These are phyloP conservation scores for Saccharum spontaneum DNA, from an alignment of 176 grass and related monocot genomes.

Conservation along the genomic window DNA sequence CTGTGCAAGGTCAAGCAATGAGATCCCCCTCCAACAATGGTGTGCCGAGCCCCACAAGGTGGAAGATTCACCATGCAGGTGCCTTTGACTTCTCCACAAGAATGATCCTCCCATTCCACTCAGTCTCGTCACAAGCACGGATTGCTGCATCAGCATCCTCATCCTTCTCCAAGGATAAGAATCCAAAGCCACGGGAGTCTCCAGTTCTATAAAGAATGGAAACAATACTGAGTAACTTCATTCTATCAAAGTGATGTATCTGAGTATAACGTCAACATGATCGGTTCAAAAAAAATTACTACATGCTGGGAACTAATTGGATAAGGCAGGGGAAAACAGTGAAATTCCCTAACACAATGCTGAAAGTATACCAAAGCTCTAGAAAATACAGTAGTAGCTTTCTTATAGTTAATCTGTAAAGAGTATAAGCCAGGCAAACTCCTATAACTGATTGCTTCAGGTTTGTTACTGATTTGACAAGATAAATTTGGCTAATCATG, in stretches of 20 bases:
- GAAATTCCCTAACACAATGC: background rate
- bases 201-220: slow-evolving; percentile 54
- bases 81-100: slow-evolving; percentile 92
- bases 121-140: slow-evolving; percentile 69
- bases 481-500: slow-evolving; percentile 1
- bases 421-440: slow-evolving; percentile 6
- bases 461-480: background rate
- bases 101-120: slow-evolving; percentile 88
- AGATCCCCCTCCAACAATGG: background rate
- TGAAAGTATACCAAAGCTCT: background rate
- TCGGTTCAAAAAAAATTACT: background rate
- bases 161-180: too few species aligned
- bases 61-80: slow-evolving; percentile 49
- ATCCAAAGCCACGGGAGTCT: slow-evolving; percentile 85
- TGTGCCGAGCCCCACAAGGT: background rate
- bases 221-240: slow-evolving; percentile 28
- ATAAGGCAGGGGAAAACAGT: background rate
- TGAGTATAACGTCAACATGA: slow-evolving; percentile 15
- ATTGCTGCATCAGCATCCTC: slow-evolving; percentile 93
- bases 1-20: slow-evolving; percentile 38
- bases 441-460: background rate
- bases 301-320: background rate
- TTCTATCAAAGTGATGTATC: background rate
- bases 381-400: slow-evolving; percentile 13
- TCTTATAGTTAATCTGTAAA: slow-evolving; percentile 8